Conservation (phyloP, 176 grass and related monocot genomes). For the Eleusine coracana region DNA sequence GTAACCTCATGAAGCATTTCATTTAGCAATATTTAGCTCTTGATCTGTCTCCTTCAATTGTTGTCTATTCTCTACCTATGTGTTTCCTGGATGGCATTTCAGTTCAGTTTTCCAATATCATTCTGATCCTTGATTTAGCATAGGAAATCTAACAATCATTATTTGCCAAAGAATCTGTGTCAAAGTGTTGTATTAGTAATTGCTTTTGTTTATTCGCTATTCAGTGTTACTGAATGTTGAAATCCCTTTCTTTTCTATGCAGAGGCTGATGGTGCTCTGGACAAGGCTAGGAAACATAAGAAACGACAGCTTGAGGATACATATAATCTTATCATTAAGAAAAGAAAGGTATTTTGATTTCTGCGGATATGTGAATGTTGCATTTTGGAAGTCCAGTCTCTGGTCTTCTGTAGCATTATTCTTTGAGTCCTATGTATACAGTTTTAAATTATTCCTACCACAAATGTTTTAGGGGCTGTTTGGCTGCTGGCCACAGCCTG, state of each 20-base stretch:
- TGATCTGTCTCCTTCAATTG: neutral
- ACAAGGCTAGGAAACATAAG: slow-evolving; percentile 99
- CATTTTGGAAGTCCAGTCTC: slow-evolving; percentile 7
- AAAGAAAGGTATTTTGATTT: slow-evolving; percentile 84
- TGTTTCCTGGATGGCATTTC: slow-evolving; percentile 26
- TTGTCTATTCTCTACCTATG: neutral
- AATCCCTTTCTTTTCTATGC: slow-evolving; percentile 33
- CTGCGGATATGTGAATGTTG: neutral
- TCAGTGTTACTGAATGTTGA: neutral
- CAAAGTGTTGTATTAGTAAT: neutral
- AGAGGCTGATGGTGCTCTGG: slow-evolving; percentile 98
- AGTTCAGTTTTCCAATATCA: neutral
- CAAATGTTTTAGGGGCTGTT: neutral
- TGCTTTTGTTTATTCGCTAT: neutral
- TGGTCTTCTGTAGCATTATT: neutral
- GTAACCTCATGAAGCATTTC: slow-evolving; percentile 14
- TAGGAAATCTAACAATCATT: slow-evolving; percentile 9
- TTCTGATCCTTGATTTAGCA: neutral
- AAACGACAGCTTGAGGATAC: slow-evolving; percentile 98
- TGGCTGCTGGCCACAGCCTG: too few species aligned
- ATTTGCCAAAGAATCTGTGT: neutral
- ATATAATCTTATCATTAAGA: slow-evolving; percentile 81
- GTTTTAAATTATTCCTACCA: neutral
- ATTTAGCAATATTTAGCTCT: slow-evolving; percentile 24
- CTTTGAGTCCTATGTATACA: slow-evolving; percentile 8